Evolutionary conservation across 2,329 filamentous ascomycete genomes (phyloP).

Genomic region (Penicillium brasilianum): DNA sequence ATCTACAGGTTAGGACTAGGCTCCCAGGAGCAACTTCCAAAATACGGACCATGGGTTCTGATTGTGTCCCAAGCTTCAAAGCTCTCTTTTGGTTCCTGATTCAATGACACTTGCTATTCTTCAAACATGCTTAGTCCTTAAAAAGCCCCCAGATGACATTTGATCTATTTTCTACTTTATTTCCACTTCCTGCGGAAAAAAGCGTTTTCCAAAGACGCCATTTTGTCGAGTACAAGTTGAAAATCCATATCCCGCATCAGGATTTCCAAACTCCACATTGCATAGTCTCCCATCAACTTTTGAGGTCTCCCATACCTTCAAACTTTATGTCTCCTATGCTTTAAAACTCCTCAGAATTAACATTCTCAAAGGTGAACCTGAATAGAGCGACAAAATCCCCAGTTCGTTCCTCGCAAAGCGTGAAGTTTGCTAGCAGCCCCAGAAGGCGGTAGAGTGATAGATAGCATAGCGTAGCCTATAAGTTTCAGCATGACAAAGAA

Average conservation of each 20-base stretch:
- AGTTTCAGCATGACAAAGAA: neutral
- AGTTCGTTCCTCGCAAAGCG: neutral
- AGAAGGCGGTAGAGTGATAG: neutral
- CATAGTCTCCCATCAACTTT: neutral
- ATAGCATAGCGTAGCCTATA: neutral
- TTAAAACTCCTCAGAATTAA: neutral
- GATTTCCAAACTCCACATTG: neutral
- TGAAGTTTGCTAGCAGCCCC: too few relatives aligned
- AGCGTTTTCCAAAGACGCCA: neutral
- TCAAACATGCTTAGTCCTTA: neutral
- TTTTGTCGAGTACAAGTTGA: neutral
- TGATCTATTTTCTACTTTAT: conserved; percentile 1
- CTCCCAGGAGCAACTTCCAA: neutral
- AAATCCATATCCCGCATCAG: neutral
- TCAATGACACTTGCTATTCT: neutral
- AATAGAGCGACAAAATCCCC: neutral
- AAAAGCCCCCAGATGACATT: neutral
- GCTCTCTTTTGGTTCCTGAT: neutral
- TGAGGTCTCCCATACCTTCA: neutral
- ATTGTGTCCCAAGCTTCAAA: neutral
- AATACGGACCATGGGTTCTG: neutral
- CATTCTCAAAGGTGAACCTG: neutral
- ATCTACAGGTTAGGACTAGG: neutral
- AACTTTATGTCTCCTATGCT: neutral
- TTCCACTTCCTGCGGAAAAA: neutral